A percentile compares a stretch with the other conserved stretches of the same genome.
phyloP scores from a whole-genome alignment of 2,329 filamentous ascomycete genomes.

The Colletotrichum scovillei region DNA sequence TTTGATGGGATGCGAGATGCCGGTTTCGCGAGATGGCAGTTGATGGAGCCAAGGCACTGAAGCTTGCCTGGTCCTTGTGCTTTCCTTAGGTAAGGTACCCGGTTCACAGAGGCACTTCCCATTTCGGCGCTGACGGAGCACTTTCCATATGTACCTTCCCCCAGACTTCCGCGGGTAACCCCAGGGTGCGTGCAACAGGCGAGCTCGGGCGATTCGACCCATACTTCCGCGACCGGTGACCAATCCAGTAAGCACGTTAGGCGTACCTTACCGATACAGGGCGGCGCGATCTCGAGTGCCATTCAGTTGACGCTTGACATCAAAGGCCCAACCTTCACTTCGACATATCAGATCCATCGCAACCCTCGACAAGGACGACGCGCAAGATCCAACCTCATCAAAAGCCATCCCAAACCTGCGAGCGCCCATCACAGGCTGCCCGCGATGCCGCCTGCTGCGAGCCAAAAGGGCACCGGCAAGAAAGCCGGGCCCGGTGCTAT shows the following conservation, averaged over 20 bases:
- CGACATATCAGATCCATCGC: conserved; percentile 27
- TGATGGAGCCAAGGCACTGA: neutral
- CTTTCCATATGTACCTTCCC: conserved; percentile 12
- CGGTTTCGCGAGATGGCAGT: neutral
- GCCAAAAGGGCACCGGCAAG: conserved; percentile 73
- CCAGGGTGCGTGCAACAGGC: conserved; percentile 12
- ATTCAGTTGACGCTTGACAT: conserved; percentile 16
- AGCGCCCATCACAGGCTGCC: neutral
- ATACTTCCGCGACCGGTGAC: conserved; percentile 23
- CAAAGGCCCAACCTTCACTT: conserved; percentile 7
- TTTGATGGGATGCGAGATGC: neutral
- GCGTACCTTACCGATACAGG: conserved; percentile 16
- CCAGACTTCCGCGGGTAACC: conserved; percentile 14
- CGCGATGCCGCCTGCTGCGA: conserved; percentile 67
- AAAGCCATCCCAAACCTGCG: neutral
- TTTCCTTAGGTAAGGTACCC: neutral
- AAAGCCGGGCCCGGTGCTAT: conserved; percentile 70
- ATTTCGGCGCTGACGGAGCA: neutral
- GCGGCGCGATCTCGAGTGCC: conserved; percentile 27
- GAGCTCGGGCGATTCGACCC: conserved; percentile 22
- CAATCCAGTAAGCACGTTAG: conserved; percentile 32
- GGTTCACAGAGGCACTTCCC: neutral
- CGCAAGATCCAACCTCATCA: conserved; percentile 22
- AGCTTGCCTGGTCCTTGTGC: neutral
- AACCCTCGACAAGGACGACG: conserved; percentile 11